These are phyloP conservation scores for Fusarium illudens DNA, from an alignment of 2,329 filamentous ascomycete genomes.

Conservation along the genomic window DNA sequence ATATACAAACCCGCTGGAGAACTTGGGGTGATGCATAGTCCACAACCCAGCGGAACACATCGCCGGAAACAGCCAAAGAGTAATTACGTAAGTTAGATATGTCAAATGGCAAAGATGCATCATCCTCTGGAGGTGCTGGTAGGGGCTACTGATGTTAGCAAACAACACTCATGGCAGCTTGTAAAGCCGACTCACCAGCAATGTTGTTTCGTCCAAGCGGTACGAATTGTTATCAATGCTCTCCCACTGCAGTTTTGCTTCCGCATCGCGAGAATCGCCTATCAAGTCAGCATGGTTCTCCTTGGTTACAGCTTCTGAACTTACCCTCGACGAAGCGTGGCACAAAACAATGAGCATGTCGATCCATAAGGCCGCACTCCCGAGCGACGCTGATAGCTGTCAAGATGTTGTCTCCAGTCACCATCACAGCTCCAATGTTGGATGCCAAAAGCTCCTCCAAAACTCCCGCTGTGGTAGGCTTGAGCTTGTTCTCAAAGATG, in stretches of 20 bases:
- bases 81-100: constrained; percentile 85
- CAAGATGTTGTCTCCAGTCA: constrained; percentile 96
- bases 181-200: constrained; percentile 61
- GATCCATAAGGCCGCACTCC: constrained; percentile 85
- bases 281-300: constrained; percentile 16
- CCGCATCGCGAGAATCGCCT: constrained; percentile 77
- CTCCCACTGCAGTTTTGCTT: constrained; percentile 84
- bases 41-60: constrained; percentile 95
- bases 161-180: not conserved
- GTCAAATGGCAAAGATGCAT: constrained; percentile 87
- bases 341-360: constrained; percentile 87
- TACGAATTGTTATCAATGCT: constrained; percentile 89
- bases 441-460: constrained; percentile 84
- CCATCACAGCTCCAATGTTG: constrained; percentile 92
- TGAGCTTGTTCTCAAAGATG: constrained; percentile 98
- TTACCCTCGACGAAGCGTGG: constrained; percentile 82
- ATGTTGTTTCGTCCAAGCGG: constrained; percentile 78
- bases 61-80: constrained; percentile 87
- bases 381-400: constrained; percentile 95
- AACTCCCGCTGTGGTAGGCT: constrained; percentile 82
- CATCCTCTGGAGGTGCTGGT: constrained; percentile 72
- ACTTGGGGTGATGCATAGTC: constrained; percentile 87
- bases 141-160: constrained; percentile 64
- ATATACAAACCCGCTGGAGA: constrained; percentile 67
- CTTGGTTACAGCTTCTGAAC: not conserved